Conservation (phyloP, 306 rosid genomes). For the Begonia masoniana region DNA sequence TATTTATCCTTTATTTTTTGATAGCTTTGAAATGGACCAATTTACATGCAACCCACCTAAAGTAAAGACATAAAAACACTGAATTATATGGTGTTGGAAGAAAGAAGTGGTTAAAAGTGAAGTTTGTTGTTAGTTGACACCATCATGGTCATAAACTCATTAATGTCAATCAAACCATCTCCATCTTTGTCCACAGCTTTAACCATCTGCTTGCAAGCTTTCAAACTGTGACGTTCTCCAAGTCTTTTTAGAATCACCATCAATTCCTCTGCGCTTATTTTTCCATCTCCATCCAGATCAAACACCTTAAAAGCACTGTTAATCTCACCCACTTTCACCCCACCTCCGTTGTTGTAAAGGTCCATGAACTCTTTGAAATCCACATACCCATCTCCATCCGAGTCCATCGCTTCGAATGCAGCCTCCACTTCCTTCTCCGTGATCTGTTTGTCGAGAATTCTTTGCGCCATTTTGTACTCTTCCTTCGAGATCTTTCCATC, state of each 20-base stretch:
- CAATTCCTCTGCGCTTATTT: conserved; percentile 76
- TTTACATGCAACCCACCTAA: too few species aligned
- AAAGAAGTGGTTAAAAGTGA: too few species aligned
- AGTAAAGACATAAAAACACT: too few species aligned
- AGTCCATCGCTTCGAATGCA: conserved; percentile 19
- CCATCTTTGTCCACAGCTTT: conserved; percentile 65
- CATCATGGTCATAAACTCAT: conserved; percentile 84
- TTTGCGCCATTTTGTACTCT: conserved; percentile 57
- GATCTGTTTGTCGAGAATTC: conserved; percentile 7
- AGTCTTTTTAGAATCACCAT: conserved; percentile 39
- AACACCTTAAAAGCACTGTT: conserved; percentile 47
- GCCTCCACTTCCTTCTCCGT: not conserved
- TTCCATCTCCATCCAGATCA: conserved; percentile 70
- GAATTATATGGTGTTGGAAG: too few species aligned
- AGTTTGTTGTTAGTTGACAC: not conserved
- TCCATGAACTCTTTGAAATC: conserved; percentile 65
- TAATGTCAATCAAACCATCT: conserved; percentile 72
- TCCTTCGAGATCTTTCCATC: not conserved
- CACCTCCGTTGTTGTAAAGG: conserved; percentile 54
- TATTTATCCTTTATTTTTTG: too few species aligned
- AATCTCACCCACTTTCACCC: conserved; percentile 41
- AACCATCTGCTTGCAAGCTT: conserved; percentile 65
- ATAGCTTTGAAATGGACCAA: too few species aligned
- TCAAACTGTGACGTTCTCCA: conserved; percentile 62
- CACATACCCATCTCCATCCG: conserved; percentile 75